Evolutionary conservation across 1,139 yeast genomes (phyloP), one percentile per base, ranked within the genome.

Genomic region (Candida sanyaensis): DNA sequence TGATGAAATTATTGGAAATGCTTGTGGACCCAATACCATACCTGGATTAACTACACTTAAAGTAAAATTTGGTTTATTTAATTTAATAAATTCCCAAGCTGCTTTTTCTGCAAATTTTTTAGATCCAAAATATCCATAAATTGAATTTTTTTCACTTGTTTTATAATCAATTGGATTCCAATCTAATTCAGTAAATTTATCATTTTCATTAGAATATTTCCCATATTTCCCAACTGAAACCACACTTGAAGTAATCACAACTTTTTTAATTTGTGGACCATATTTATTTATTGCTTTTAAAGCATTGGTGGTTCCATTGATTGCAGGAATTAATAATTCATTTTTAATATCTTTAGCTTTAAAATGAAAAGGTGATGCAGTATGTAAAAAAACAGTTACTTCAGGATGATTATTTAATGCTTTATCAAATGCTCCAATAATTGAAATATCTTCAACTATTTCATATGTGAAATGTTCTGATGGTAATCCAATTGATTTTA

Each of bases 331-430:
- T 37, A 72, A 58, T 41, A 71, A 51, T 32, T 69, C 73, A 30
- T 56, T 55, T 51, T 69, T 73, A 7, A 63, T 59, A 43, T 70
- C 66, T 3, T 52, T 56, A 4, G 63, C 61, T 13, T 61, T 59
- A 11, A 27, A 40, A 28, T 36, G 37, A 29, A 43, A 44, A 23
- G 28, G 28, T 5, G 74, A 68, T 8, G 69, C 69, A 8, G 66
- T 79, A 64, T 84, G 90, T 32, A 83, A 58, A 43, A 84, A 81
- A 41, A 71, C 74, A 8, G 77, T 74, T 47, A 82, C 71, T 37
- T 78, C 81, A 1, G 80, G 71, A 55, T 81, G 77, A 2, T 64
- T 64, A 53, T 73, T 58, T 47, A 85, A 68, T 1, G 75, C 78
- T 17, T 71, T 66, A 58, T 83, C 84, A 55, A 84, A 84, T 0